phyloP scores from a whole-genome alignment of 495 filamentous ascomycete species.

The Neurospora tetrasperma region DNA sequence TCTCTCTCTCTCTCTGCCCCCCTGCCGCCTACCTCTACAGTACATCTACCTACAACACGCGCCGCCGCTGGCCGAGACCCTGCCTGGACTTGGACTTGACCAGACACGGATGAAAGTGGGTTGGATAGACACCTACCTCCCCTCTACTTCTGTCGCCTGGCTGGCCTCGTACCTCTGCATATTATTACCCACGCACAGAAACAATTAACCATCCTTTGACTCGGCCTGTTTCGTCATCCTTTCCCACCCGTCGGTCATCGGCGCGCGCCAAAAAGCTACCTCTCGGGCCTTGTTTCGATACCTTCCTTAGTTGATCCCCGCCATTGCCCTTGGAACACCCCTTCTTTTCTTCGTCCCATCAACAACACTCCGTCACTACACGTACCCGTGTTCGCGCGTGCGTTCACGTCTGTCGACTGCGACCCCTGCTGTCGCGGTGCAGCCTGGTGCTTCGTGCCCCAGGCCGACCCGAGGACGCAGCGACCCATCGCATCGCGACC shows the following conservation, averaged over 20 bases:
- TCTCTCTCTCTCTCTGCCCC: not conserved
- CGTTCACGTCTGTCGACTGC: slow-evolving; percentile 4
- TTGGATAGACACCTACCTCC: not conserved
- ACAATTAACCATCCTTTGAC: not conserved
- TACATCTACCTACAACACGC: not conserved
- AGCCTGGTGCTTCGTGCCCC: slow-evolving; percentile 21
- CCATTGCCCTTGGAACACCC: not conserved
- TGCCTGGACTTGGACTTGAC: not conserved
- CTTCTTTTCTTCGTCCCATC: not conserved
- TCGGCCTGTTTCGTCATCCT: not conserved
- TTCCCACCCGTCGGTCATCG: not conserved
- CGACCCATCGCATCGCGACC: not conserved
- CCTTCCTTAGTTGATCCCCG: not conserved
- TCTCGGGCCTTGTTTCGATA: not conserved
- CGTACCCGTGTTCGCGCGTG: not conserved
- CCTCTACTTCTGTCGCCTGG: not conserved
- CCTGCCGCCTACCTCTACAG: not conserved
- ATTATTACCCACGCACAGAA: slow-evolving; percentile 1
- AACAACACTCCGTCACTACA: not conserved
- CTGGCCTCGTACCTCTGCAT: not conserved
- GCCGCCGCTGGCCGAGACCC: not conserved
- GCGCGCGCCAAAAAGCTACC: not conserved
- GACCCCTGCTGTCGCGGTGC: slow-evolving; percentile 13
- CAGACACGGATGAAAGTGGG: not conserved
- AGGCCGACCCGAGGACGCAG: slow-evolving; percentile 16